Percentiles rank a stretch among this genome's conserved stretches.
These are phyloP conservation scores for Rhododendron williamsianum DNA, from an alignment of 148 eudicot genomes.

Conservation along the genomic window DNA sequence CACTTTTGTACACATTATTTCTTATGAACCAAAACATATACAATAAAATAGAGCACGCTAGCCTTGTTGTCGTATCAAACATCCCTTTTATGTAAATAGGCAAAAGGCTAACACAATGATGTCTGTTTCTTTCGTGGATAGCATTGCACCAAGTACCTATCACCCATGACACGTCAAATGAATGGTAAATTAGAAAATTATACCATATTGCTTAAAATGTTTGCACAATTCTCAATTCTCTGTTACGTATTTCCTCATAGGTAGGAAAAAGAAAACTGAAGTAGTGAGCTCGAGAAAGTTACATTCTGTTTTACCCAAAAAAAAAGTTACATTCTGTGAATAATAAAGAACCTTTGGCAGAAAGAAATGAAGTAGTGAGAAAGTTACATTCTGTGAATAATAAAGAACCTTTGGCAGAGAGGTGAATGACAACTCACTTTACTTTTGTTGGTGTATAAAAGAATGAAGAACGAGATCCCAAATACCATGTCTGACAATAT, in stretches of 20 bases:
- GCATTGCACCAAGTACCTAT: not conserved
- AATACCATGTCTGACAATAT: constrained; percentile 88
- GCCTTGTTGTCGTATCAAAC: not conserved
- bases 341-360: not conserved
- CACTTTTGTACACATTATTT: not conserved
- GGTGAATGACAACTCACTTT: constrained; percentile 45
- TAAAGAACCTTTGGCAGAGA: not conserved
- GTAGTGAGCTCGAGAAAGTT: not conserved
- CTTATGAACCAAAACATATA: not conserved
- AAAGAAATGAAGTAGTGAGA: not conserved
- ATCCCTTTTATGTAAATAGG: not conserved
- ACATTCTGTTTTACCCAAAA: too few species aligned
- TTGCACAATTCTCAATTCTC: not conserved
- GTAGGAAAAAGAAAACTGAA: not conserved
- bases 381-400: not conserved
- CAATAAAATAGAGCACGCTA: not conserved
- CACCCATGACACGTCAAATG: not conserved
- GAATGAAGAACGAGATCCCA: constrained; percentile 72
- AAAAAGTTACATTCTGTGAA: not conserved
- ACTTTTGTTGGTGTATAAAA: constrained; percentile 80
- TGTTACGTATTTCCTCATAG: not conserved
- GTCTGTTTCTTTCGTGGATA: not conserved
- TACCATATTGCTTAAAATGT: not conserved
- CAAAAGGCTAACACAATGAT: not conserved
- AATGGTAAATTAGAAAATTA: not conserved